phyloP scores from a whole-genome alignment of 371 early-diverging fungal genomes.

The Ordospora pajunii region DNA sequence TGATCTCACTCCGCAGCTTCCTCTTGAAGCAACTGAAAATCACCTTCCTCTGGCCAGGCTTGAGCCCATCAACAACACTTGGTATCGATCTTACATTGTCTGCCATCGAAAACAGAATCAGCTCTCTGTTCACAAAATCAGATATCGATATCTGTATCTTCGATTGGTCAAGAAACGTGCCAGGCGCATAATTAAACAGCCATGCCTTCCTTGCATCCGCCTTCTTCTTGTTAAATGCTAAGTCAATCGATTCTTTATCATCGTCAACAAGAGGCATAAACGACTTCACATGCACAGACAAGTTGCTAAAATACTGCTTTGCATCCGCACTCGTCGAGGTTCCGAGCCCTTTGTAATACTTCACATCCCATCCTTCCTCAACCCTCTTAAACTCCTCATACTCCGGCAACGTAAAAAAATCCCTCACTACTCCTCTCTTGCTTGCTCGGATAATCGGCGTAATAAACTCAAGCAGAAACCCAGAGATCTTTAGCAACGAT shows the following conservation, averaged over 20 bases:
- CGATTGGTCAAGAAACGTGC: conserved; percentile 82
- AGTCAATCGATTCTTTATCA: conserved; percentile 75
- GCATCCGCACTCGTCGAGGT: conserved; percentile 82
- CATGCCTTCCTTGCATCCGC: conserved; percentile 90
- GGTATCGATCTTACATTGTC: conserved; percentile 95
- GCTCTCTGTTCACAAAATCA: conserved; percentile 92
- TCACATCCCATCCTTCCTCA: conserved; percentile 64
- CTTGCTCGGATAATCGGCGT: conserved; percentile 84
- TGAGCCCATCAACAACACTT: conserved; percentile 88
- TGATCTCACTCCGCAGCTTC: conserved; percentile 73
- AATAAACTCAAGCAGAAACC: conserved; percentile 91
- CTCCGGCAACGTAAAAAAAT: conserved; percentile 92
- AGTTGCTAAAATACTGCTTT: conserved; percentile 77
- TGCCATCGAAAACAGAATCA: conserved; percentile 89
- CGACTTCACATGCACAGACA: conserved; percentile 74
- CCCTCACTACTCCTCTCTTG: conserved; percentile 40
- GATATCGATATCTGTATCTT: conserved; percentile 69
- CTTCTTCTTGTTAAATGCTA: conserved; percentile 95
- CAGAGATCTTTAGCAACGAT: conserved; percentile 76
- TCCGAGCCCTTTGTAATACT: conserved; percentile 98
- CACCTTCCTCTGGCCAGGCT: conserved; percentile 96
- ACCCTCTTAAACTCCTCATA: conserved; percentile 72
- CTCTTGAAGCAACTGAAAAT: conserved; percentile 82
- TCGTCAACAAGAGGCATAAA: conserved; percentile 66
- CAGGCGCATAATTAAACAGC: conserved; percentile 75